Conservation (phyloP, 352 stramenopile genomes). For the Globisporangium spinosum region DNA sequence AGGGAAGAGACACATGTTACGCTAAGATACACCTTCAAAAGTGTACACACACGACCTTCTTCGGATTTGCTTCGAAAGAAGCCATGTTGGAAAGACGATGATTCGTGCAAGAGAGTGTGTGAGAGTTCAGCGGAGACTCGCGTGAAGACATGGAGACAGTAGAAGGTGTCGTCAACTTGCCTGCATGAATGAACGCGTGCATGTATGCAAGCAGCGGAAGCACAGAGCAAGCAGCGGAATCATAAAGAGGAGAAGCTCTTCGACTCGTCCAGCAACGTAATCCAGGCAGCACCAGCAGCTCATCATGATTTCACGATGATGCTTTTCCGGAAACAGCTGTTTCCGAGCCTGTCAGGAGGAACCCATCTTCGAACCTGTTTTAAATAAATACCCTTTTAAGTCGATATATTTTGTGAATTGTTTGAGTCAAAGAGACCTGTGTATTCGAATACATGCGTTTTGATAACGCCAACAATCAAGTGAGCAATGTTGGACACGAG, state of each 20-base stretch:
- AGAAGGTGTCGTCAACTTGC: background rate
- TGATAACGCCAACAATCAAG: constrained; percentile 10
- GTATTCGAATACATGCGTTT: background rate
- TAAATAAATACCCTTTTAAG: background rate
- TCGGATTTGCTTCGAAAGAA: background rate
- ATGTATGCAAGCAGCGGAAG: too few species aligned
- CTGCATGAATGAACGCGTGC: background rate
- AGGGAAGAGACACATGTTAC: background rate
- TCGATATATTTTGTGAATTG: background rate
- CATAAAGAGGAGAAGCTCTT: background rate
- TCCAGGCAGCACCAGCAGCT: background rate
- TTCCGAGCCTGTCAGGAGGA: background rate
- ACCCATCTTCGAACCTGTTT: background rate
- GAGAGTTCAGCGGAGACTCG: too few species aligned
- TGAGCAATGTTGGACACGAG: constrained; percentile 5
- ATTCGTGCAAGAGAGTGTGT: background rate
- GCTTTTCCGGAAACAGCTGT: background rate
- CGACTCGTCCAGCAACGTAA: constrained; percentile 9
- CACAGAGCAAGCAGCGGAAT: background rate
- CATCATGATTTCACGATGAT: background rate
- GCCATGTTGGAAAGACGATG: background rate
- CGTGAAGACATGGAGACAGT: background rate
- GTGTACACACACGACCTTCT: background rate
- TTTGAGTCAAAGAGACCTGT: background rate
- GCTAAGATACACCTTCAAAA: background rate